phyloP scores from a whole-genome alignment of 208 protist genomes.

The Leishmania turanica region DNA sequence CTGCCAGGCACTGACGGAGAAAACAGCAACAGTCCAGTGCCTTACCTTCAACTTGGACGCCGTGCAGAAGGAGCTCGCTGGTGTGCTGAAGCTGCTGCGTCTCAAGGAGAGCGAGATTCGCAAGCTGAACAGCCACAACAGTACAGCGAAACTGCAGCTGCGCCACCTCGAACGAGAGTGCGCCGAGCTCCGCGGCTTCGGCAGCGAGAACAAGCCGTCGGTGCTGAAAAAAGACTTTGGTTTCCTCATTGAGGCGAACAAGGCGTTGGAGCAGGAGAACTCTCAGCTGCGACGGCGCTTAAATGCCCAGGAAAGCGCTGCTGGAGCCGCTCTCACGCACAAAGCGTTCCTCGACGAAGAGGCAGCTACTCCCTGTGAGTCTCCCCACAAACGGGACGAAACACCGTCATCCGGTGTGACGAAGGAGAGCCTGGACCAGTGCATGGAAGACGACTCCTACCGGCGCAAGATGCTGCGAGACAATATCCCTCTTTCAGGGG shows the following conservation, averaged over 20 bases:
- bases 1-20: constrained; percentile 12
- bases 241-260: constrained; percentile 76
- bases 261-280: constrained; percentile 73
- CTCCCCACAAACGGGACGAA: neutral
- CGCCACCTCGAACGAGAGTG: constrained; percentile 54
- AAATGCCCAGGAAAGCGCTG: constrained; percentile 20
- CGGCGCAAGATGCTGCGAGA: constrained; percentile 32
- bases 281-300: constrained; percentile 39
- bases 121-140: constrained; percentile 43
- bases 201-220: constrained; percentile 26
- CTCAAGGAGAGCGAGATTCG: constrained; percentile 59
- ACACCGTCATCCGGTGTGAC: neutral
- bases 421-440: constrained; percentile 1
- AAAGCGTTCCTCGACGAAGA: neutral
- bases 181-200: constrained; percentile 21
- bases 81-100: constrained; percentile 51
- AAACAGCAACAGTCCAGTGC: constrained; percentile 8
- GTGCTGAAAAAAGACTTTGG: constrained; percentile 48
- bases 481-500: constrained; percentile 47
- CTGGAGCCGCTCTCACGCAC: neutral
- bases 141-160: constrained; percentile 49
- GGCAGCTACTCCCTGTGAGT: neutral
- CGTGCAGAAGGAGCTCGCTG: constrained; percentile 55
- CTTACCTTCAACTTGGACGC: constrained; percentile 29
- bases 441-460: constrained; percentile 27